Evolutionary conservation across 164 flowering plant species (phyloP).

Genomic region (Houttuynia cordata): DNA sequence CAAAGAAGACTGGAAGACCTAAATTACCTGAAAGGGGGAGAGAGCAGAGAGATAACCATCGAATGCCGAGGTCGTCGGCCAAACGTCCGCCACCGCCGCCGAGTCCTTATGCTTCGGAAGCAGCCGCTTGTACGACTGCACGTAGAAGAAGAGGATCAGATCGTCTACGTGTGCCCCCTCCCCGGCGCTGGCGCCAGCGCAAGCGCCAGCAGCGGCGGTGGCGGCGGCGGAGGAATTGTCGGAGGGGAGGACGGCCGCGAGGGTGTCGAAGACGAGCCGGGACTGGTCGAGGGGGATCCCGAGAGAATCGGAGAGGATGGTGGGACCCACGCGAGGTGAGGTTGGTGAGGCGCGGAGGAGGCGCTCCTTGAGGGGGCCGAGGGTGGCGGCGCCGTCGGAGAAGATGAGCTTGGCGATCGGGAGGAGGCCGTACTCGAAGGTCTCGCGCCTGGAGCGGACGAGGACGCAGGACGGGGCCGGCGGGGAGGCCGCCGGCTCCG

Average conservation of each 20-base stretch:
- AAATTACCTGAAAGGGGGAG: slow-evolving; percentile 77
- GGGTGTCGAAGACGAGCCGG: slow-evolving; percentile 63
- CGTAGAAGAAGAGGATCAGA: slow-evolving; percentile 69
- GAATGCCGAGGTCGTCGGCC: slow-evolving; percentile 96
- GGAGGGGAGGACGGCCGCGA: slow-evolving; percentile 52
- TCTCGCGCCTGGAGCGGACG: slow-evolving; percentile 56
- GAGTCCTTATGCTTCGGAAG: slow-evolving; percentile 89
- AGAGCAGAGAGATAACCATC: slow-evolving; percentile 85
- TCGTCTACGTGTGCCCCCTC: slow-evolving; percentile 59
- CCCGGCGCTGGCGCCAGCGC: too few relatives aligned
- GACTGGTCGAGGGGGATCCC: slow-evolving; percentile 77
- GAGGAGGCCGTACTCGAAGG: slow-evolving; percentile 90
- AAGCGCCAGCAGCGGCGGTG: slow-evolving; percentile 26
- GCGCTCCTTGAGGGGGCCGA: slow-evolving; percentile 41
- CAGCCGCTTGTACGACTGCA: slow-evolving; percentile 78
- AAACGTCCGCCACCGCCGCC: slow-evolving; percentile 81
- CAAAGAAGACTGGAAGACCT: not conserved
- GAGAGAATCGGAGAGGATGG: slow-evolving; percentile 39
- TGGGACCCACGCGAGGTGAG: slow-evolving; percentile 26
- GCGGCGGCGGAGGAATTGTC: too few relatives aligned
- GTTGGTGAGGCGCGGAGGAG: slow-evolving; percentile 17
- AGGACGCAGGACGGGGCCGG: slow-evolving; percentile 4
- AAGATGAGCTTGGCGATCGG: slow-evolving; percentile 84
- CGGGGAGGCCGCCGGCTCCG: not conserved
- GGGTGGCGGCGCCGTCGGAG: slow-evolving; percentile 59